Evolutionary conservation across 345 rosid genomes (phyloP), one percentile per base, ranked within the genome.

Genomic region (Hibiscus syriacus): DNA sequence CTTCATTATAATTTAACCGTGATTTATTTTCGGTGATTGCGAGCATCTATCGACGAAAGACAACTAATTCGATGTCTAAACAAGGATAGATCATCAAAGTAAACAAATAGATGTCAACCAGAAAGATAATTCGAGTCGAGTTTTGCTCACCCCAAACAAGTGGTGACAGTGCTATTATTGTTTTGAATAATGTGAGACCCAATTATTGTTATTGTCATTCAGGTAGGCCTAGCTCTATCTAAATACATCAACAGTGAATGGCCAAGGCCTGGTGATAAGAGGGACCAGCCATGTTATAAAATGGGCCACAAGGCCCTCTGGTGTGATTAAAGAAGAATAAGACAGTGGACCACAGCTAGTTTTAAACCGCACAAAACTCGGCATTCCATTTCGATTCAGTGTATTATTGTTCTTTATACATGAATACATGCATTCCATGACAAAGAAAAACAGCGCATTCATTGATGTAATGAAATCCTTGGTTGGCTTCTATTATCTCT

Each of bases 231-330:
- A 1, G 10, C 38, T 32, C 36, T 6, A 11, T 22, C 25, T 32
- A 9, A 34, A 1, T 2, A 3, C 46, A 59, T 59, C 34, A 30
- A 30, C 34, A 29, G 32, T 3, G 32, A 29, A 29, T 29, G 27
- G 60, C 11, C 19, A n/a, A 36, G 25, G 20, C 22, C 16, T 16
- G n/a, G 57, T 8, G 1, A 9, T 7, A 38, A 27, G 61, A 52
- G 43, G 67, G 72, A 19, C 77, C 68, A 34, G 39, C 72, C 68
- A 58, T 49, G 68, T 64, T 52, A 34, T 14, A 2, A 64, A 13
- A 69, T 77, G 79, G 77, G 73, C 77, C 79, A 70, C 59, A 10
- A 52, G 73, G 61, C 71, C 65, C 13, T 61, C 1, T 61, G 12
- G 25, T 60, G 5, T 59, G 55, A 32, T 11, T 4, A 36, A 36